These are phyloP conservation scores for Trifolium pratense DNA, from an alignment of 306 rosid genomes.

Conservation along the genomic window DNA sequence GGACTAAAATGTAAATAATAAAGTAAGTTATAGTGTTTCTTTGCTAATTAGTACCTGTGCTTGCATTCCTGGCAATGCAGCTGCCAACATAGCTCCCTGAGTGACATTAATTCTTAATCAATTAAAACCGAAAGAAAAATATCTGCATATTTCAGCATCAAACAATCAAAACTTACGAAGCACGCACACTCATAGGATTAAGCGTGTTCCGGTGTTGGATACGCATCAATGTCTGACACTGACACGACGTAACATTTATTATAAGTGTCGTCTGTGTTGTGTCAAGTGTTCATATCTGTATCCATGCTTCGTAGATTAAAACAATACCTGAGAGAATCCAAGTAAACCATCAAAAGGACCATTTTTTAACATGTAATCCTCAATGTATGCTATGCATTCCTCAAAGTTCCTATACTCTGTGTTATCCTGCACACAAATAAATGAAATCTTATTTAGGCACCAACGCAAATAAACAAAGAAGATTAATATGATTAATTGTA, in stretches of 20 bases:
- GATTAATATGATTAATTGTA: neutral
- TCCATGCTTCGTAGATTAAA: no score
- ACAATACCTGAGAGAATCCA: constrained; percentile 56
- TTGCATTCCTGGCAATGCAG: constrained; percentile 62
- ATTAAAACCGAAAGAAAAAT: neutral
- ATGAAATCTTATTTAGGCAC: neutral
- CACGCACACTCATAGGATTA: no score
- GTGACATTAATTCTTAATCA: neutral
- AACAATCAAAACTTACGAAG: neutral
- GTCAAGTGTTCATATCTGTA: no score
- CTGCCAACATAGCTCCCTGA: constrained; percentile 53
- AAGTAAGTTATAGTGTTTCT: neutral
- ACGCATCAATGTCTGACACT: no score
- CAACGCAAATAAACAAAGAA: neutral
- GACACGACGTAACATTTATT: no score
- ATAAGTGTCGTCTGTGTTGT: no score
- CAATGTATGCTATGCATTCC: constrained; percentile 51
- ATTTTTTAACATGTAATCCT: constrained; percentile 59
- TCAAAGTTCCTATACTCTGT: constrained; percentile 45
- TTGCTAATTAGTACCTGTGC: constrained; percentile 42
- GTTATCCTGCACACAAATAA: constrained; percentile 38
- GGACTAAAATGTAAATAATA: neutral
- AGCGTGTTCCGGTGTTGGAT: no score
- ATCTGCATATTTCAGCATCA: neutral
- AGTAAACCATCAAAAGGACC: constrained; percentile 67